Percentiles rank a stretch among this genome's conserved stretches.
phyloP scores from a whole-genome alignment of 352 stramenopile species.

The Phytopythium vexans region DNA sequence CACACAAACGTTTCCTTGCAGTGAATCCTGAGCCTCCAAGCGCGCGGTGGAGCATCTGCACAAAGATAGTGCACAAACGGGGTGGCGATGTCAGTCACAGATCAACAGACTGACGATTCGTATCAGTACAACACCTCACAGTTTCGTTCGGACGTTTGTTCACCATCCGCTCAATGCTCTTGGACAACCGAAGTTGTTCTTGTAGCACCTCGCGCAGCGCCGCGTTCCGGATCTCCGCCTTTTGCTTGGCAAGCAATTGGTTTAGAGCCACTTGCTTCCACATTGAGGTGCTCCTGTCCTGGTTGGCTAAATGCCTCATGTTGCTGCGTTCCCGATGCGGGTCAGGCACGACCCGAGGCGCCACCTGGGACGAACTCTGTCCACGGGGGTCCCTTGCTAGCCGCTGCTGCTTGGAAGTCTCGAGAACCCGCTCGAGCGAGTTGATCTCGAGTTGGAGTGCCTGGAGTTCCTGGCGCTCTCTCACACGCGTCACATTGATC shows the following conservation, averaged over 20 bases:
- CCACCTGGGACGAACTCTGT: too few species aligned
- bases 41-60: neutral
- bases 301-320: too few species aligned
- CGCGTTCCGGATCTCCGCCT: conserved; percentile 6
- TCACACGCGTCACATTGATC: conserved; percentile 6
- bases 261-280: conserved; percentile 3
- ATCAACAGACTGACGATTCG: too few species aligned
- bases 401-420: neutral
- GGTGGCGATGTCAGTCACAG: neutral
- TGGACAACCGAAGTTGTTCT: neutral
- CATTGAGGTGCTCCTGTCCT: neutral
- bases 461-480: conserved; percentile 5
- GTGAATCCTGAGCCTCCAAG: neutral
- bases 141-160: neutral
- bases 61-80: neutral
- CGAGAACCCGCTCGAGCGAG: neutral
- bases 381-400: too few species aligned
- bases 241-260: conserved; percentile 2
- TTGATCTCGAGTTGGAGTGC: neutral
- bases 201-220: conserved; percentile 4
- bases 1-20: neutral
- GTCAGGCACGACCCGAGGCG: too few species aligned
- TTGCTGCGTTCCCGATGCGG: too few species aligned
- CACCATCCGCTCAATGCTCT: conserved; percentile 5
- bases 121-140: too few species aligned